Evolutionary conservation across 345 rosid species (phyloP).

Genomic region (Triadica sebifera): DNA sequence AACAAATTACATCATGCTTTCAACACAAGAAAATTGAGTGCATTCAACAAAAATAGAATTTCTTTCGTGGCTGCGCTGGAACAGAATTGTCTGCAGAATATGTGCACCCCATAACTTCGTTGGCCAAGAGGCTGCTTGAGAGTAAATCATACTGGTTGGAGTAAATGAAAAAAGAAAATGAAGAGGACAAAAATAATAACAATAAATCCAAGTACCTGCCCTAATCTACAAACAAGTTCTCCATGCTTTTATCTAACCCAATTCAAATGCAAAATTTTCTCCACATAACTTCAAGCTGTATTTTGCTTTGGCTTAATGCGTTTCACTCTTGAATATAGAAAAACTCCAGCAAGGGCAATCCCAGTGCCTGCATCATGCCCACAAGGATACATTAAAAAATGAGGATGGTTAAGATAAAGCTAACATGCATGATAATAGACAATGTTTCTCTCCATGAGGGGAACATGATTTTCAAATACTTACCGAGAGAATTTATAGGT

Average conservation of each 20-base stretch:
- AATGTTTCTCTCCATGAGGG: not conserved
- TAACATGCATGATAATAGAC: not conserved
- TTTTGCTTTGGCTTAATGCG: slow-evolving; percentile 84
- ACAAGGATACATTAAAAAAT: not conserved
- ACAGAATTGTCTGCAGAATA: slow-evolving; percentile 2
- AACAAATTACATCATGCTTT: not conserved
- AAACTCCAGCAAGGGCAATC: slow-evolving; percentile 90
- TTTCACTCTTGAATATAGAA: slow-evolving; percentile 92
- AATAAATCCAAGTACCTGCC: slow-evolving; percentile 12
- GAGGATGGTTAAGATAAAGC: not conserved
- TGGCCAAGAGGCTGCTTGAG: not conserved
- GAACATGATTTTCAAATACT: not conserved
- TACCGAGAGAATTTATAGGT: slow-evolving; percentile 81
- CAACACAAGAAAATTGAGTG: not conserved
- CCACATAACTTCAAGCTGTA: slow-evolving; percentile 44
- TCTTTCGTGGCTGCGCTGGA: not conserved
- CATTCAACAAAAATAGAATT: not conserved
- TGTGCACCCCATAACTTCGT: slow-evolving; percentile 8
- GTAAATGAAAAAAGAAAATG: too few species aligned
- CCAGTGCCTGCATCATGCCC: slow-evolving; percentile 66
- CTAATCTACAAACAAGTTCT: slow-evolving; percentile 22
- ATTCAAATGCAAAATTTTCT: slow-evolving; percentile 9
- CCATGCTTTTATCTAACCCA: slow-evolving; percentile 2
- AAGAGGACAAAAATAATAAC: slow-evolving; percentile 7
- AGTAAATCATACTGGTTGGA: slow-evolving; percentile 6